These are phyloP conservation scores for Phoma sp. DNA, from an alignment of 2,329 filamentous ascomycete species.

Conservation along the genomic window DNA sequence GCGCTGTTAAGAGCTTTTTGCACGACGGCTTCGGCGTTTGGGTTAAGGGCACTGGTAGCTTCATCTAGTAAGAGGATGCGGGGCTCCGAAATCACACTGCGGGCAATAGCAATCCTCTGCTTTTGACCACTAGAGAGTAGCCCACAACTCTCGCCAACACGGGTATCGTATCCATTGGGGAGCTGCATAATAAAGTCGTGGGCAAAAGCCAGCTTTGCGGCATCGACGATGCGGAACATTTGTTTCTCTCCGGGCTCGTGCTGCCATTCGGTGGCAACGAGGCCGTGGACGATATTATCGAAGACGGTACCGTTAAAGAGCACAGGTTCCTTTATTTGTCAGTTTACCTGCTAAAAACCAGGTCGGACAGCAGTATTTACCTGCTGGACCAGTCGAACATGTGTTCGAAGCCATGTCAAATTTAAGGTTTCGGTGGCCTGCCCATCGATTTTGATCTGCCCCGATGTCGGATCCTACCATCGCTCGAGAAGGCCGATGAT, in stretches of 20 bases:
- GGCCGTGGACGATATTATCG: slow-evolving; percentile 83
- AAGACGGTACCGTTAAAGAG: slow-evolving; percentile 88
- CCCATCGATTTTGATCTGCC: slow-evolving; percentile 40
- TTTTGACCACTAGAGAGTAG: slow-evolving; percentile 93
- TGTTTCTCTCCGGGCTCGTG: slow-evolving; percentile 61
- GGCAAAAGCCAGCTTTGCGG: slow-evolving; percentile 90
- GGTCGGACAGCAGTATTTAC: no score
- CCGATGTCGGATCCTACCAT: slow-evolving; percentile 46
- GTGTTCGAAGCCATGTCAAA: slow-evolving; percentile 86
- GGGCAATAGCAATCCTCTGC: slow-evolving; percentile 91
- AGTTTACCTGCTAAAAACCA: no score
- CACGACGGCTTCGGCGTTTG: slow-evolving; percentile 91
- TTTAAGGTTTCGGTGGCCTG: slow-evolving; percentile 79
- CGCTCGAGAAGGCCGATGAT: slow-evolving; percentile 82
- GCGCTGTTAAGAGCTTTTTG: slow-evolving; percentile 90
- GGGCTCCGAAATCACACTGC: slow-evolving; percentile 86
- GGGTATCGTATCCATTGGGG: slow-evolving; percentile 76
- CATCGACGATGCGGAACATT: slow-evolving; percentile 74
- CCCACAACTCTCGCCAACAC: slow-evolving; percentile 91
- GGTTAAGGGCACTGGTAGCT: slow-evolving; percentile 83
- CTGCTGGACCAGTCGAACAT: slow-evolving; percentile 88
- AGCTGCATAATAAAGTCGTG: slow-evolving; percentile 85
- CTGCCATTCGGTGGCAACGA: slow-evolving; percentile 70
- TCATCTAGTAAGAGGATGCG: slow-evolving; percentile 91
- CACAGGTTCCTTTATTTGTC: slow-evolving; percentile 90